Evolutionary conservation across 1,139 yeast species (phyloP).

Genomic region (Arxiozyma bovina): DNA sequence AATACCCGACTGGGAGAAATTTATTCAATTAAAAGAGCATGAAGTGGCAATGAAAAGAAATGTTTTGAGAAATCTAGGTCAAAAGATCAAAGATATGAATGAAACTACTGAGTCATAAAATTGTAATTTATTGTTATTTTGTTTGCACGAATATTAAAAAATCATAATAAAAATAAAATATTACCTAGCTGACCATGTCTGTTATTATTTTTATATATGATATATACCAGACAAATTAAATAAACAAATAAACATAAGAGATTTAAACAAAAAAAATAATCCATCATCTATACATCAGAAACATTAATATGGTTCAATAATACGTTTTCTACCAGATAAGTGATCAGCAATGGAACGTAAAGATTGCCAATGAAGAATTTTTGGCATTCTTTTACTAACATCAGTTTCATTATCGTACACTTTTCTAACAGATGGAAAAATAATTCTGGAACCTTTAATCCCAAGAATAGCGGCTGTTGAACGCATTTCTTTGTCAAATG

Average conservation of each 20-base stretch:
- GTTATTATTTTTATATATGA: neutral
- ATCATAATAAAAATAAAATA: too few relatives aligned
- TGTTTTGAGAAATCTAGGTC: constrained; percentile 10
- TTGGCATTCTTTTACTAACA: constrained; percentile 72
- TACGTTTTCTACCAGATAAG: constrained; percentile 61
- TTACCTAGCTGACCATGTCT: neutral
- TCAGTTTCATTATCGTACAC: constrained; percentile 87
- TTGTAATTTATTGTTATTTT: neutral
- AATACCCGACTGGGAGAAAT: constrained; percentile 24
- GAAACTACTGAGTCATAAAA: neutral
- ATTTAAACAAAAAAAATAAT: neutral
- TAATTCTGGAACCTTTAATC: constrained; percentile 65
- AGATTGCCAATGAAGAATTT: constrained; percentile 70
- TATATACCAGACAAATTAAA: neutral
- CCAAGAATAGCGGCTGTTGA: constrained; percentile 85
- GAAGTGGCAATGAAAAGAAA: constrained; percentile 23
- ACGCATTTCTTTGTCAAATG: constrained; percentile 31
- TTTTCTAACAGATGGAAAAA: constrained; percentile 60
- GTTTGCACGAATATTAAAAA: neutral
- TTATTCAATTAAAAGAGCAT: constrained; percentile 17
- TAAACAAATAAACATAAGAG: neutral
- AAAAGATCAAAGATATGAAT: constrained; percentile 5
- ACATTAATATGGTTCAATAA: constrained; percentile 8
- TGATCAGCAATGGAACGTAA: constrained; percentile 71
- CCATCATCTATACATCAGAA: neutral